Evolutionary conservation across 2,329 filamentous ascomycete species (phyloP), one percentile per base, ranked within the genome.

Genomic region (Colletotrichum magnum): DNA sequence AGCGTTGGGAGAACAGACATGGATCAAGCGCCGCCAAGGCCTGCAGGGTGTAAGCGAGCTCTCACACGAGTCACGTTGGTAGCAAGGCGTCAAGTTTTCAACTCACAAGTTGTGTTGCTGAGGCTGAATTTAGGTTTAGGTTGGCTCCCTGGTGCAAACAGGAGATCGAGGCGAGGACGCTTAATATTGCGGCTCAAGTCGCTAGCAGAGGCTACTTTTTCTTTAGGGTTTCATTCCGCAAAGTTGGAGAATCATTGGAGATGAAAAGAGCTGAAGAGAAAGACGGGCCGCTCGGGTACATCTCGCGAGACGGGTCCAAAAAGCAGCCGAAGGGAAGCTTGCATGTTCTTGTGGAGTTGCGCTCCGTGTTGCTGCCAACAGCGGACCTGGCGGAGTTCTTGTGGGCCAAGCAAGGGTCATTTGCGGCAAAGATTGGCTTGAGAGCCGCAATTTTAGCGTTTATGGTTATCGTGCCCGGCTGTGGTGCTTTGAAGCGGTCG

Each of bases 81-180:
- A 16, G 10, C 7, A 36, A 36, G 7, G 4, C 6, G 32, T 36
- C 7, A 7, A 4, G 32, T 36, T 36, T 36, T 36, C 32, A 2
- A 18, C 18, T 47, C 16, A 16, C 4, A 5, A 16, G 16, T n/a
- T 47, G 18, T 47, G 18, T 10, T 7, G 16, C 5, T 53, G 51
- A 53, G 51, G 51, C 51, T 53, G 51, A 53, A 36, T 53, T 36
- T 32, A 53, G 12, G 24, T 53, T 36, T 28, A 53, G 24, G 7
- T 26, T 26, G 3, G 2, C 28, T 13, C 15, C 32, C 32, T 36
- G 10, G 32, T 36, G 32, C 9, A 36, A 6, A 2, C 32, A 10
- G 7, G 32, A 36, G 9, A 36, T 36, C 9, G 5, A 36, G 32
- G 32, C 7, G 32, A 36, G 7, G 32, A 36, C 32, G 32, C 7